These are phyloP conservation scores for Naganishia cerealis DNA, from an alignment of 1,284 basidiomycete species.

Conservation along the genomic window DNA sequence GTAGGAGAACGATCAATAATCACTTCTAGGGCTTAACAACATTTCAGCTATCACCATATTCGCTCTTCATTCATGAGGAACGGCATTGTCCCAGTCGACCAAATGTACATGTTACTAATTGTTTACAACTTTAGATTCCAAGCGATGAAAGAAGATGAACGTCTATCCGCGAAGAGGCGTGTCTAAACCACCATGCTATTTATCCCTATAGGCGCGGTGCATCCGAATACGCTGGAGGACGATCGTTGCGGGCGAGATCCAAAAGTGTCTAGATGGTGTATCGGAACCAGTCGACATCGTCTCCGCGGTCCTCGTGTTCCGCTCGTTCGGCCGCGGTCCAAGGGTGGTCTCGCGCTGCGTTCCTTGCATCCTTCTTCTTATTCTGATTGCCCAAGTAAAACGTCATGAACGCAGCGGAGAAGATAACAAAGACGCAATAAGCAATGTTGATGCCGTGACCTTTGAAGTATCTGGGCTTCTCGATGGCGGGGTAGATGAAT, in stretches of 20 bases:
- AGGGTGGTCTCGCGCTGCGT: conserved; percentile 38
- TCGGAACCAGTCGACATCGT: conserved; percentile 46
- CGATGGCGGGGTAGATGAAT: conserved; percentile 54
- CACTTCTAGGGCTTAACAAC: too few species aligned
- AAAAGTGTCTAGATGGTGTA: conserved; percentile 40
- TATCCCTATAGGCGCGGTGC: neutral
- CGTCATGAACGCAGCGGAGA: conserved; percentile 39
- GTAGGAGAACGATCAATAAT: too few species aligned
- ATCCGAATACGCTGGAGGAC: neutral
- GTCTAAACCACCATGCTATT: neutral
- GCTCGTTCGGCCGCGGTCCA: conserved; percentile 45
- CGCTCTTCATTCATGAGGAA: neutral
- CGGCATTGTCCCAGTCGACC: neutral
- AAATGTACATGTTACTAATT: neutral
- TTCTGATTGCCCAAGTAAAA: conserved; percentile 39
- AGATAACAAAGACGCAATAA: conserved; percentile 39
- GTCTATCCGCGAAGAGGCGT: neutral
- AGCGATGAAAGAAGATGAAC: neutral
- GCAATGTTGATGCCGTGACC: conserved; percentile 44
- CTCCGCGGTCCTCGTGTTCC: conserved; percentile 43
- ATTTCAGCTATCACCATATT: neutral
- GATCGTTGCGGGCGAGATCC: neutral
- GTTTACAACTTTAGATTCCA: neutral
- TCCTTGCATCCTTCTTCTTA: conserved; percentile 39
- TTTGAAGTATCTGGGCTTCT: conserved; percentile 40